Evolutionary conservation across 805 yeast genomes (phyloP).

Genomic region (Saccharomycopsis schoenii): DNA sequence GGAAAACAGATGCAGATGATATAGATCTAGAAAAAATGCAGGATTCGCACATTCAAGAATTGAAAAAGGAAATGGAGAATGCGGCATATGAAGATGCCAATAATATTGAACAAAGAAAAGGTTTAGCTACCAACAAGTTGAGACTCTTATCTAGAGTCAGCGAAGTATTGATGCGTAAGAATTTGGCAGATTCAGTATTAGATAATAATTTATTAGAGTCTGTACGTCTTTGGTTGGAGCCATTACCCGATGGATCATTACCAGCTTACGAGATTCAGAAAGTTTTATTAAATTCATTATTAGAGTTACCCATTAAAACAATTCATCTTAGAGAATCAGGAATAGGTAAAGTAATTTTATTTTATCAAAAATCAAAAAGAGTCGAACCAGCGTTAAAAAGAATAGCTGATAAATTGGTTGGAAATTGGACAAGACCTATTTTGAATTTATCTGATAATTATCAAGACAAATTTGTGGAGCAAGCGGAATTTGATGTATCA

Average conservation of each 20-base stretch:
- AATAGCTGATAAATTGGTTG: conserved; percentile 81
- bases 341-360: conserved; percentile 85
- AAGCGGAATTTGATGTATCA: conserved; percentile 55
- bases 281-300: conserved; percentile 65
- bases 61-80: conserved; percentile 83
- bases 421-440: conserved; percentile 98
- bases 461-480: conserved; percentile 70
- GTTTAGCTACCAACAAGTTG: conserved; percentile 53
- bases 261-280: conserved; percentile 97
- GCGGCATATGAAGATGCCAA: conserved; percentile 73
- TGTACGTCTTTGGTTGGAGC: conserved; percentile 94
- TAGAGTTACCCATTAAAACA: conserved; percentile 82
- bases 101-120: conserved; percentile 34
- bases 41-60: conserved; percentile 75
- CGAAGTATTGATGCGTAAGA: conserved; percentile 66
- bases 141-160: conserved; percentile 72
- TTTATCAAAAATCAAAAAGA: conserved; percentile 81
- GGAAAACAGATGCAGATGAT: conserved; percentile 45
- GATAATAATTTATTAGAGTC: conserved; percentile 92
- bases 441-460: conserved; percentile 93
- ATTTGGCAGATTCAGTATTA: conserved; percentile 81
- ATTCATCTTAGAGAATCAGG: conserved; percentile 93
- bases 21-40: conserved; percentile 93
- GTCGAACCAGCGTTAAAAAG: conserved; percentile 83
- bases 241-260: conserved; percentile 92